Percentiles rank a stretch among this genome's conserved stretches.
phyloP scores from a whole-genome alignment of 2,329 filamentous ascomycete genomes.

The Blastomyces silverae region DNA sequence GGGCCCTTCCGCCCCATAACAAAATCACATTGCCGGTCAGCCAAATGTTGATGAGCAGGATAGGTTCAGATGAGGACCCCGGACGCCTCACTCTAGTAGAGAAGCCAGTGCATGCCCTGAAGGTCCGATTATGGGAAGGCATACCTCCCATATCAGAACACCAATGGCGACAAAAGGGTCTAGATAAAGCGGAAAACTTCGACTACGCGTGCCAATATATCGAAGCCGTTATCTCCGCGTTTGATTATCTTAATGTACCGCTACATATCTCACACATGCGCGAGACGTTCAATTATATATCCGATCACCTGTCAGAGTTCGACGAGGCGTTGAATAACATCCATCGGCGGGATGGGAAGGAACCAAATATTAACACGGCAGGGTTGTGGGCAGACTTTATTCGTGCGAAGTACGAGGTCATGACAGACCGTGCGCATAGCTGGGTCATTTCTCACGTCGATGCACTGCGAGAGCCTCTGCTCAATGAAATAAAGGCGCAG shows the following conservation, averaged over 20 bases:
- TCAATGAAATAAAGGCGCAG: slow-evolving; percentile 16
- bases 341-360: slow-evolving; percentile 14
- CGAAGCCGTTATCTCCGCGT: slow-evolving; percentile 22
- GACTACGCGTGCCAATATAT: slow-evolving; percentile 25
- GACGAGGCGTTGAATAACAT: slow-evolving; percentile 22
- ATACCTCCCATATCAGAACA: slow-evolving; percentile 26
- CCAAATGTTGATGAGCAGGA: slow-evolving; percentile 16
- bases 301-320: slow-evolving; percentile 19
- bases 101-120: slow-evolving; percentile 26
- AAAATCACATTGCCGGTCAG: slow-evolving; percentile 5
- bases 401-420: slow-evolving; percentile 23
- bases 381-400: slow-evolving; percentile 26
- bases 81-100: slow-evolving; percentile 22
- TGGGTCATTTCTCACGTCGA: slow-evolving; percentile 24
- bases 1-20: slow-evolving; percentile 10
- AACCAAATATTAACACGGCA: slow-evolving; percentile 18
- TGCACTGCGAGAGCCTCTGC: slow-evolving; percentile 18
- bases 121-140: slow-evolving; percentile 26
- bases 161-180: slow-evolving; percentile 24
- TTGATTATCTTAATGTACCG: slow-evolving; percentile 26
- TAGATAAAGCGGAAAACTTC: slow-evolving; percentile 22
- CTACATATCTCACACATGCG: slow-evolving; percentile 19
- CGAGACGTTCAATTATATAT: slow-evolving; percentile 26
- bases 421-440: slow-evolving; percentile 24
- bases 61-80: slow-evolving; percentile 19